phyloP scores from a whole-genome alignment of 371 early-diverging fungal genomes.

The Mucor piriformis region DNA sequence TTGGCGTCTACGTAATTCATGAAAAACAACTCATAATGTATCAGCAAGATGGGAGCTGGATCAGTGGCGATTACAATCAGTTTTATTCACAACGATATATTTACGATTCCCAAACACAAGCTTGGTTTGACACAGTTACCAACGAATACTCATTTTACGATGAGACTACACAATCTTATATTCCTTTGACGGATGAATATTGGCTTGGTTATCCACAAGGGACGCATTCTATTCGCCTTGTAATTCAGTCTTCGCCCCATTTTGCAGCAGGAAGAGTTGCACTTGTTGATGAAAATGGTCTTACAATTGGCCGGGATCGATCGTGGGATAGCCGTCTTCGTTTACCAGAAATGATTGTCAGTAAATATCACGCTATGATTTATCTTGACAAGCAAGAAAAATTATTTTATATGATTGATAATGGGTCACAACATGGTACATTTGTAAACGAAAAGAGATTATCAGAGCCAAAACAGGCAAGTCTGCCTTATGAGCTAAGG shows the following conservation, averaged over 20 bases:
- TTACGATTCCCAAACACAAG: slow-evolving; percentile 31
- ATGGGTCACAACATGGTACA: slow-evolving; percentile 52
- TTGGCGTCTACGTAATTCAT: slow-evolving; percentile 22
- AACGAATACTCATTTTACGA: slow-evolving; percentile 35
- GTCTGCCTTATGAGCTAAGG: slow-evolving; percentile 29
- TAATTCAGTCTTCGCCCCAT: slow-evolving; percentile 36
- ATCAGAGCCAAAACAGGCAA: slow-evolving; percentile 39
- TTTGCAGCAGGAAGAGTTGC: slow-evolving; percentile 29
- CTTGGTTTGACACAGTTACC: slow-evolving; percentile 38
- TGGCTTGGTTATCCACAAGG: slow-evolving; percentile 22
- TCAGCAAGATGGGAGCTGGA: slow-evolving; percentile 13
- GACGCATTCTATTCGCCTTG: slow-evolving; percentile 32
- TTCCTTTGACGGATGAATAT: slow-evolving; percentile 23
- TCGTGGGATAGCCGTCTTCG: slow-evolving; percentile 41
- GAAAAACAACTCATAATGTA: slow-evolving; percentile 22
- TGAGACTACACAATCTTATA: slow-evolving; percentile 22
- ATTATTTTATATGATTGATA: slow-evolving; percentile 35
- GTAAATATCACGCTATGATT: slow-evolving; percentile 48
- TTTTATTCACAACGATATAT: slow-evolving; percentile 26
- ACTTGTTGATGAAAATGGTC: slow-evolving; percentile 40
- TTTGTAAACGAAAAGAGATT: slow-evolving; percentile 38
- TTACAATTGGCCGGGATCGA: slow-evolving; percentile 47
- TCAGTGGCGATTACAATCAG: slow-evolving; percentile 25
- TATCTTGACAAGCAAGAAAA: slow-evolving; percentile 24
- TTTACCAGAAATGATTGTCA: slow-evolving; percentile 46